phyloP scores from a whole-genome alignment of 2,329 filamentous ascomycete genomes.

The Ceratocystis harringtonii region DNA sequence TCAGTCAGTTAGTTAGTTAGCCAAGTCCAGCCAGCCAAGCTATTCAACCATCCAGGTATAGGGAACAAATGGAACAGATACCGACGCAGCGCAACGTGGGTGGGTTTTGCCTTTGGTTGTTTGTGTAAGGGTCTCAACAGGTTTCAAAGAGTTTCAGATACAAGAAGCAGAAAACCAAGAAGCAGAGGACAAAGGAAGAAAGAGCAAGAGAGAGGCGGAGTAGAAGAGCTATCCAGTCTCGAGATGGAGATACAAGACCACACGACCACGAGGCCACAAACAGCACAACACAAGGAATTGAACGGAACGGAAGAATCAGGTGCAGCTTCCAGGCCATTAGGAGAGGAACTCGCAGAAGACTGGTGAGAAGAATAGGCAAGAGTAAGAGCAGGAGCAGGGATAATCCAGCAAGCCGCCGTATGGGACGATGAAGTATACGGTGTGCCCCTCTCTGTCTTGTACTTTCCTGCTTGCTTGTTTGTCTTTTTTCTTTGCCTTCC shows the following conservation, averaged over 20 bases:
- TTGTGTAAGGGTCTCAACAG: conserved; percentile 5
- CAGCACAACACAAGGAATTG: not conserved
- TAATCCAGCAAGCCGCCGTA: not conserved
- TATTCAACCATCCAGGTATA: too few relatives aligned
- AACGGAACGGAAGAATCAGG: too few relatives aligned
- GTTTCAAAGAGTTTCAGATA: not conserved
- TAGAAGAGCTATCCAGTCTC: not conserved
- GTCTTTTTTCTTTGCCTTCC: not conserved
- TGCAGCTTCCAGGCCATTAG: too few relatives aligned
- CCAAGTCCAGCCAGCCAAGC: not conserved
- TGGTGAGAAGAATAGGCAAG: not conserved
- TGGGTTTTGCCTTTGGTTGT: not conserved
- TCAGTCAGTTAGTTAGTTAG: not conserved
- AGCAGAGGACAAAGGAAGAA: not conserved
- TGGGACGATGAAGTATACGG: not conserved
- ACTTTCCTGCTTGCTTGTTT: not conserved
- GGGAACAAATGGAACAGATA: too few relatives aligned
- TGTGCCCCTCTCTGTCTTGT: not conserved
- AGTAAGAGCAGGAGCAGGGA: not conserved
- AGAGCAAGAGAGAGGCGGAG: not conserved
- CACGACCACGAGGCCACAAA: not conserved
- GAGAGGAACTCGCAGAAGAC: not conserved
- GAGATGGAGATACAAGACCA: not conserved
- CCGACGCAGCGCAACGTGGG: not conserved
- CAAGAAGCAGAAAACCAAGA: not conserved